These are phyloP conservation scores for Cytospora chrysosperma DNA, from an alignment of 2,329 filamentous ascomycete species.

Conservation along the genomic window DNA sequence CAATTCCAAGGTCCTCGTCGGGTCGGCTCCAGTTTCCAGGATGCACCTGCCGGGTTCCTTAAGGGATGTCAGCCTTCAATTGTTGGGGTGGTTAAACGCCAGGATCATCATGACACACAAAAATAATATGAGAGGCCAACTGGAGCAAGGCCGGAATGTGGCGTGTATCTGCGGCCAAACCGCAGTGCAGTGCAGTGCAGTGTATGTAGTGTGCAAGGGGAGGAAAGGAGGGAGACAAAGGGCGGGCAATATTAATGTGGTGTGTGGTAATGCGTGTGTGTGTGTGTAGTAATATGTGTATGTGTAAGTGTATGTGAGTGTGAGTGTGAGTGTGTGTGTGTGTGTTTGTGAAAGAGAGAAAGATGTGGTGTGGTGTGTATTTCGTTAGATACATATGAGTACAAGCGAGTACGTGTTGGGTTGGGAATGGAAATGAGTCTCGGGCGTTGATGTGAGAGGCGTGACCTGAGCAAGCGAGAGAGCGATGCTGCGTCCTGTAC, in stretches of 20 bases:
- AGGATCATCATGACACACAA: constrained; percentile 4
- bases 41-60: constrained; percentile 4
- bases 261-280: background rate
- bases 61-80: constrained; percentile 15
- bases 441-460: background rate
- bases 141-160: background rate
- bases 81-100: background rate
- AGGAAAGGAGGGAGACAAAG: background rate
- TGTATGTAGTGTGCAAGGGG: background rate
- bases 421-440: background rate
- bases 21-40: constrained; percentile 8
- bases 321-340: too few species aligned
- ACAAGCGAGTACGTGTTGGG: background rate
- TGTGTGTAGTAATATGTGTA: too few species aligned
- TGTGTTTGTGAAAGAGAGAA: too few species aligned
- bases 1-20: constrained; percentile 9
- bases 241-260: background rate
- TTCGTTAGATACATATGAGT: too few species aligned
- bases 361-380: too few species aligned
- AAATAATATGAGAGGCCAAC: constrained; percentile 1
- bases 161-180: constrained; percentile 8
- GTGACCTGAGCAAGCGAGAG: background rate
- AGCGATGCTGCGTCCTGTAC: background rate
- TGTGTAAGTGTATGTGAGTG: background rate
- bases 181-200: background rate